phyloP scores from a whole-genome alignment of 257 asterid species.

The Haberlea rhodopensis region DNA sequence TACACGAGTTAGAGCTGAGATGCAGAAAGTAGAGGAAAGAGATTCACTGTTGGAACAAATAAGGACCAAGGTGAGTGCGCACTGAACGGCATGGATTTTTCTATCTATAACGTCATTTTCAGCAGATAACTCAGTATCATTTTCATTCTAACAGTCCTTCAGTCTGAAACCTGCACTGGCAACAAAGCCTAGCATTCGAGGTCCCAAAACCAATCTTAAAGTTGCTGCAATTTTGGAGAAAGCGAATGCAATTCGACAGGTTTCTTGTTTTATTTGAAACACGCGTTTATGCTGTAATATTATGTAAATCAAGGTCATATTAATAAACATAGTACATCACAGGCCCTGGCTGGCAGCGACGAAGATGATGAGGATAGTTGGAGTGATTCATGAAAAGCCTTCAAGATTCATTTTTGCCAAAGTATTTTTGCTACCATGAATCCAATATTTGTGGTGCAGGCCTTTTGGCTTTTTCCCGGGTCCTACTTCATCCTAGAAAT shows the following conservation, averaged over 20 bases:
- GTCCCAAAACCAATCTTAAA: constrained; percentile 68
- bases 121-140: constrained; percentile 32
- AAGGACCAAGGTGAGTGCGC: constrained; percentile 61
- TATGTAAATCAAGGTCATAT: not conserved
- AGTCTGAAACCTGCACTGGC: constrained; percentile 69
- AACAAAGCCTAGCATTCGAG: constrained; percentile 66
- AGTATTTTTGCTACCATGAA: not conserved
- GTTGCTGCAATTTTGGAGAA: constrained; percentile 85
- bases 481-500: not conserved
- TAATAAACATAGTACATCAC: constrained; percentile 26
- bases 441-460: not conserved
- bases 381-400: constrained; percentile 62
- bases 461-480: not conserved
- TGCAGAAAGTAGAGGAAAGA: constrained; percentile 63
- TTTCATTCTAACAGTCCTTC: constrained; percentile 60
- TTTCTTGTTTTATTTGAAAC: constrained; percentile 20
- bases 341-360: constrained; percentile 91
- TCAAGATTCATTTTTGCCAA: not conserved
- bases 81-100: constrained; percentile 1
- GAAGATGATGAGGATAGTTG: constrained; percentile 75
- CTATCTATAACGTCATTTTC: constrained; percentile 4
- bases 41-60: constrained; percentile 81
- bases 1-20: constrained; percentile 42
- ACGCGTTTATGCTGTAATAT: constrained; percentile 7
- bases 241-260: constrained; percentile 94